A percentile compares a stretch with the other conserved stretches of the same genome.
phyloP scores from a whole-genome alignment of 352 stramenopile species.

The Elongisporangium undulatum region DNA sequence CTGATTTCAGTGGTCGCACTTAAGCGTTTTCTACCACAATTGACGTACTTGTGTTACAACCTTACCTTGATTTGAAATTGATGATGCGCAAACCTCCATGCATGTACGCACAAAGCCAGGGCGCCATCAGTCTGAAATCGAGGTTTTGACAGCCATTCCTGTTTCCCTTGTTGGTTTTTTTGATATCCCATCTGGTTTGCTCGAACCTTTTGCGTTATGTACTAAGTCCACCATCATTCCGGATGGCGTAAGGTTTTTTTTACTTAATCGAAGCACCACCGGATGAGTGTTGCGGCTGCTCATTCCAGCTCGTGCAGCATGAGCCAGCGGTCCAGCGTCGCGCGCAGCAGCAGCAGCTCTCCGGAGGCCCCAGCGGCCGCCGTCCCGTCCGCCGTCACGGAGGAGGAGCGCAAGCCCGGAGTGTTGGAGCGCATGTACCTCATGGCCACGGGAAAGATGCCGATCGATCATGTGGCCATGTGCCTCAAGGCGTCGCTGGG shows the following conservation, averaged over 20 bases:
- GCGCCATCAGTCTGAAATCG: neutral
- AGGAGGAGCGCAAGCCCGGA: neutral
- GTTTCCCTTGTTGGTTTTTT: no score
- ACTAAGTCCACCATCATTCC: neutral
- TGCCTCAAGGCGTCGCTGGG: slow-evolving; percentile 43
- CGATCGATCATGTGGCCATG: slow-evolving; percentile 47
- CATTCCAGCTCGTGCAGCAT: neutral
- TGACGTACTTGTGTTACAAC: neutral
- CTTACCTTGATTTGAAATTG: neutral
- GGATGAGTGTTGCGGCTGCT: neutral
- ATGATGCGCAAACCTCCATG: neutral
- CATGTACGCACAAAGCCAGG: neutral
- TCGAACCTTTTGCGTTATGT: no score
- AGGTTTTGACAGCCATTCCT: no score
- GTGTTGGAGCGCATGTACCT: neutral
- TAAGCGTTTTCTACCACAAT: neutral
- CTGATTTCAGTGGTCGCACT: neutral
- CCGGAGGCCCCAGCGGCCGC: no score
- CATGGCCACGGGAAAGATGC: neutral
- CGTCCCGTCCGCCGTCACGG: no score
- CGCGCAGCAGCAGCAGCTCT: neutral
- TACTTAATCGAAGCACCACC: neutral
- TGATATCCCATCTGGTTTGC: no score
- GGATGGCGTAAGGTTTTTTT: neutral
- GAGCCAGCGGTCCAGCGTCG: neutral